Evolutionary conservation across 148 eudicot genomes (phyloP), one percentile per base, ranked within the genome.

Genomic region (Bassia scoparia): DNA sequence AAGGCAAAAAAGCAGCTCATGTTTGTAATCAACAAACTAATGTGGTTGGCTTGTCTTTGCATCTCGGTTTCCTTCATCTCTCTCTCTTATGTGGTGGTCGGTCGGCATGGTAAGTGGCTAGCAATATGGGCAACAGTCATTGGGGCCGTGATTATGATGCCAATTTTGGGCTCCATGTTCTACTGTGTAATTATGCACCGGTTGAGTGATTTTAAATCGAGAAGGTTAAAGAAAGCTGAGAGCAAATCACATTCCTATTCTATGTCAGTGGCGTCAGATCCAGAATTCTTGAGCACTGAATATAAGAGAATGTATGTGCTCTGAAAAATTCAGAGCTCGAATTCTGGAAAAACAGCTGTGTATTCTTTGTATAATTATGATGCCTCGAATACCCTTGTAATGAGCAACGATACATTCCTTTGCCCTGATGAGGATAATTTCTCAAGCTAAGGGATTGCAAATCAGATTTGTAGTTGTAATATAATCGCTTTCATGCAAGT

Each of bases 21-120:
- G 90, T 91, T 88, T 79, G 96, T 91, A 70, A 95, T 95, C 35
- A 95, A 95, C 86, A 95, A 95, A 84, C 90, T 95, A 44, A 95
- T 95, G 98, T 95, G 98, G 98, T 71, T 82, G 59, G 98, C 98
- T 61, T 95, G 98, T 77, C 80, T 95, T 7, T 87, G 79, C 71
- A 95, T 95, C 72, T 95, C 98, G 3, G 73, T 91, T 31, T 86
- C 97, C 70, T 91, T 91, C 77, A 91, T 95, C 29, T 81, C 98
- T 27, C 87, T 95, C 38, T 82, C 93, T 33, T 95, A 89, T 64
- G 83, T 95, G 55, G 98, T 91, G 65, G 97, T 95, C 38, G 98
- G 98, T 20, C 60, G 73, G 2, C 84, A 83, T 16, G 87, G 80
- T 27, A 82, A 53, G 76, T 89, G 98, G 98, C 88, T 95, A n/a